Percentiles rank a stretch among this genome's conserved stretches.
phyloP scores from a whole-genome alignment of 108 stramenopile genomes.

The Skeletonema costatum region DNA sequence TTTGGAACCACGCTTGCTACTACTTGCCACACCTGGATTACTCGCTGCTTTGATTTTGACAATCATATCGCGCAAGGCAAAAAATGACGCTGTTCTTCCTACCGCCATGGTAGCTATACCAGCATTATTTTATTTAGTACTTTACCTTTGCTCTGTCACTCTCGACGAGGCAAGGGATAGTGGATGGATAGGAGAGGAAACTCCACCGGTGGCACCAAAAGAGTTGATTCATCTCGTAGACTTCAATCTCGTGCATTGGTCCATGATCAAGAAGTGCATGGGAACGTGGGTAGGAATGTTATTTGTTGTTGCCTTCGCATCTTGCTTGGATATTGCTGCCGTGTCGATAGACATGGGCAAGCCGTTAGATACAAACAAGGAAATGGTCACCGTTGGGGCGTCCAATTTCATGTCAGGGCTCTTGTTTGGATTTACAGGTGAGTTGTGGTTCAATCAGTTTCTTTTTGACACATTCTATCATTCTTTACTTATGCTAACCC shows the following conservation, averaged over 20 bases:
- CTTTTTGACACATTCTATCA: conserved; percentile 90
- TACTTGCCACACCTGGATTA: conserved; percentile 82
- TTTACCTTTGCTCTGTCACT: conserved; percentile 41
- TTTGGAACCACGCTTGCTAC: conserved; percentile 38
- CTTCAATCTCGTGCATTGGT: conserved; percentile 73
- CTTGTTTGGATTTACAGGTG: conserved; percentile 78
- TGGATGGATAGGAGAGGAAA: conserved; percentile 76
- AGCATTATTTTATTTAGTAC: conserved; percentile 70
- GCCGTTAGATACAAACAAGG: conserved; percentile 92
- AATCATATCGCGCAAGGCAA: conserved; percentile 54
- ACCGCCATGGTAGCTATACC: conserved; percentile 84
- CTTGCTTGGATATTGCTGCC: conserved; percentile 87
- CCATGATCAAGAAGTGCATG: conserved; percentile 58
- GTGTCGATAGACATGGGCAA: conserved; percentile 77
- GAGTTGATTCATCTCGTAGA: conserved; percentile 70
- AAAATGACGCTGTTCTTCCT: conserved; percentile 66
- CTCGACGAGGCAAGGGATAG: conserved; percentile 64
- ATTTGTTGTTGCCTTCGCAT: conserved; percentile 95
- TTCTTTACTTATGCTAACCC: conserved; percentile 79
- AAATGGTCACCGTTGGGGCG: conserved; percentile 88
- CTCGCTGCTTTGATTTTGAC: conserved; percentile 71
- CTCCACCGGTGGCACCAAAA: conserved; percentile 61
- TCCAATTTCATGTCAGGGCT: conserved; percentile 87
- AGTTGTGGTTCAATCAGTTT: conserved; percentile 67
- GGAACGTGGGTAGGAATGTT: conserved; percentile 95